Conservation (phyloP, 2,329 filamentous ascomycete genomes). For the Sporothrix pallida region DNA sequence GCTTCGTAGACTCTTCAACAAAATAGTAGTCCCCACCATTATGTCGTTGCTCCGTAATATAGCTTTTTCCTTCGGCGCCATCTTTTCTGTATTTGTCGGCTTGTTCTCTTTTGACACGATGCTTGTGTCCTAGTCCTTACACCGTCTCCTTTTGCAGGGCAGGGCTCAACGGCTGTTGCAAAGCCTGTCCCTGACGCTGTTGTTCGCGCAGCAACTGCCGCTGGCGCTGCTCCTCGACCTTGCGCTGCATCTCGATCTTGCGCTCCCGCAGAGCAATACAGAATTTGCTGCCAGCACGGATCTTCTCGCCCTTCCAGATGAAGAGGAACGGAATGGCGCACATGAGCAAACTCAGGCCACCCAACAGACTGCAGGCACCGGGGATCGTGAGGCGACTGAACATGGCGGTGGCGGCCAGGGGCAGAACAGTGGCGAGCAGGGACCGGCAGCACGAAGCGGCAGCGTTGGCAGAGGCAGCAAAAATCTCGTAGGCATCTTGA, state of each 20-base stretch:
- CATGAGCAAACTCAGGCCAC: slow-evolving; percentile 57
- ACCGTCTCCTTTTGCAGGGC: slow-evolving; percentile 27
- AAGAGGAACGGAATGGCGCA: slow-evolving; percentile 59
- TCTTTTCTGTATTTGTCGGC: neutral
- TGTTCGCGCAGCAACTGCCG: slow-evolving; percentile 8
- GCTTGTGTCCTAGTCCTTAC: neutral
- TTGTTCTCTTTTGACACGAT: neutral
- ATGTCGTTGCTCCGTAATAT: neutral
- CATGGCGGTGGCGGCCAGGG: slow-evolving; percentile 60
- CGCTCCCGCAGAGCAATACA: slow-evolving; percentile 63
- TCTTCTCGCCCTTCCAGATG: slow-evolving; percentile 59
- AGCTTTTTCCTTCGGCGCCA: neutral
- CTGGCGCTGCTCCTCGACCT: slow-evolving; percentile 47
- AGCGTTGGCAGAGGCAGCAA: slow-evolving; percentile 62
- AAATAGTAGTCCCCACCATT: too few species aligned
- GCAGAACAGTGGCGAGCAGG: slow-evolving; percentile 60
- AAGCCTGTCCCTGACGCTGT: neutral
- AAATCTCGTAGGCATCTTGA: slow-evolving; percentile 69
- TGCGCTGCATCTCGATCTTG: slow-evolving; percentile 54
- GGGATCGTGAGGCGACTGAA: slow-evolving; percentile 54
- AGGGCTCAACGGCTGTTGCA: neutral
- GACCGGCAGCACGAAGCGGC: slow-evolving; percentile 57
- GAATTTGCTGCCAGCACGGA: slow-evolving; percentile 64
- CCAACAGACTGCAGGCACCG: slow-evolving; percentile 60
- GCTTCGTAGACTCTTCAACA: too few species aligned